Percentiles rank a stretch among this genome's conserved stretches.
phyloP scores from a whole-genome alignment of 257 asterid species.

The Knoxia roxburghii region DNA sequence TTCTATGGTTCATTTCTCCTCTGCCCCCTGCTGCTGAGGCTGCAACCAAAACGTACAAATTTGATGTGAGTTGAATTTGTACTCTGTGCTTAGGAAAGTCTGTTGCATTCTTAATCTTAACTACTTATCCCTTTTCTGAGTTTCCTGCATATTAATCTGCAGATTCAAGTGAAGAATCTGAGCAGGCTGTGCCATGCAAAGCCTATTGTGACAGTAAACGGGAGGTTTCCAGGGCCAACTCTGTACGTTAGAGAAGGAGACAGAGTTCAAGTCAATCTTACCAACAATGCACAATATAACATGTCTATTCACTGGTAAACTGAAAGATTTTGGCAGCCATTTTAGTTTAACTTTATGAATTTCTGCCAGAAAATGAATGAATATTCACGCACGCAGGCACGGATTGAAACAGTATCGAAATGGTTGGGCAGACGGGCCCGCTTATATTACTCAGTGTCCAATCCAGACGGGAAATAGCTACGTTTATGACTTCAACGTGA shows the following conservation, averaged over 20 bases:
- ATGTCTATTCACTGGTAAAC: slow-evolving; percentile 50
- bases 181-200: slow-evolving; percentile 66
- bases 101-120: too few species aligned
- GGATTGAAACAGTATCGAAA: slow-evolving; percentile 58
- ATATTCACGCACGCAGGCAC: slow-evolving; percentile 32
- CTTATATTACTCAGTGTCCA: slow-evolving; percentile 75
- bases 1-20: slow-evolving; percentile 22
- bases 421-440: slow-evolving; percentile 71
- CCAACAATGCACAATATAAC: slow-evolving; percentile 55
- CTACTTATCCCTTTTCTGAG: background rate
- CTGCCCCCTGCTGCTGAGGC: slow-evolving; percentile 47
- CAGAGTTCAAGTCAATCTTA: slow-evolving; percentile 48
- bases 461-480: slow-evolving; percentile 45
- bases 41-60: slow-evolving; percentile 40
- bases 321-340: background rate
- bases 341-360: too few species aligned
- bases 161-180: slow-evolving; percentile 43
- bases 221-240: slow-evolving; percentile 34
- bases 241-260: slow-evolving; percentile 2
- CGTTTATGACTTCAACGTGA: slow-evolving; percentile 41
- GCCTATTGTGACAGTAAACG: slow-evolving; percentile 58
- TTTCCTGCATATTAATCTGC: background rate
- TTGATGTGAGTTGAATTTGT: slow-evolving; percentile 32
- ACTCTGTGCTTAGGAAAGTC: too few species aligned
- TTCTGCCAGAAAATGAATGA: too few species aligned